Conservation (phyloP, 768 basidiomycete genomes). For the Phanerochaete carnosa region DNA sequence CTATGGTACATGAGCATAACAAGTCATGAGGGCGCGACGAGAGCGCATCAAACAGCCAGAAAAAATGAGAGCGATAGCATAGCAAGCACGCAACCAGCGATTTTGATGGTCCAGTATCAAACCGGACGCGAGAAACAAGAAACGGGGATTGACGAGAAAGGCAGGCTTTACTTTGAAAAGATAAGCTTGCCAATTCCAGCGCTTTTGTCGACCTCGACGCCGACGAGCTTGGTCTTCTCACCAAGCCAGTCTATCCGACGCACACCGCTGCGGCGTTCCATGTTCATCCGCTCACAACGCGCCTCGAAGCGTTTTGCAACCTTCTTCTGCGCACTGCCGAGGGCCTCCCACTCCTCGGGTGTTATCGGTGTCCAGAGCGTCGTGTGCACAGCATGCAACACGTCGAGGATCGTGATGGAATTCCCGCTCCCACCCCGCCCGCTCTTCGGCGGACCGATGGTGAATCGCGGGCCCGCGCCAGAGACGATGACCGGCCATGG, state of each 20-base stretch:
- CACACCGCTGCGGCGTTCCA: slow-evolving; percentile 68
- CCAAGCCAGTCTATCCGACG: slow-evolving; percentile 65
- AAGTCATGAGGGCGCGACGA: background rate
- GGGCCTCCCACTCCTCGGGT: slow-evolving; percentile 59
- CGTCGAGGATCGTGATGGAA: slow-evolving; percentile 58
- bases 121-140: slow-evolving; percentile 2
- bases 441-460: slow-evolving; percentile 25
- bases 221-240: slow-evolving; percentile 54
- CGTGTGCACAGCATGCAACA: slow-evolving; percentile 56
- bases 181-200: slow-evolving; percentile 44
- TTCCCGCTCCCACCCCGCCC: slow-evolving; percentile 19
- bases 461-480: slow-evolving; percentile 26
- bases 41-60: background rate
- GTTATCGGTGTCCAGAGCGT: slow-evolving; percentile 56
- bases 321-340: slow-evolving; percentile 57
- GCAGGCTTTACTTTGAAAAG: slow-evolving; percentile 37
- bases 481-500: slow-evolving; percentile 59
- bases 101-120: background rate
- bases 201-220: slow-evolving; percentile 56
- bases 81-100: slow-evolving; percentile 1
- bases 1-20: slow-evolving; percentile 4
- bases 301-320: slow-evolving; percentile 60
- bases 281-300: slow-evolving; percentile 56
- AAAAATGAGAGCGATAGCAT: slow-evolving; percentile 7
- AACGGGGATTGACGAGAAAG: background rate